Percentiles rank a stretch among this genome's conserved stretches.
Conservation (phyloP, 73 alveolate genomes). For the Blepharisma japonicum region DNA sequence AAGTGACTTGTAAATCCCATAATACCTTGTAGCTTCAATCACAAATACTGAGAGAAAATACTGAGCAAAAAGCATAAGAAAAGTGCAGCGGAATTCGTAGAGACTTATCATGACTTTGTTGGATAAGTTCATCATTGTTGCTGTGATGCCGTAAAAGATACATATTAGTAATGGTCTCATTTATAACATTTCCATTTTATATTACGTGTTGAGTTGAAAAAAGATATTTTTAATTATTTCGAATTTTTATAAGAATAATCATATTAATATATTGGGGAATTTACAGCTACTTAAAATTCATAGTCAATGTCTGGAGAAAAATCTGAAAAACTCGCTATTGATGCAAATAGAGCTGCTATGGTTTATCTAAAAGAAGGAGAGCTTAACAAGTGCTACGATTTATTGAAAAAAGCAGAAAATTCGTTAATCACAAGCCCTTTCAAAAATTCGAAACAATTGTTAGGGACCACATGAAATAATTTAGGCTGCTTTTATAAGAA, state of each 20-base stretch:
- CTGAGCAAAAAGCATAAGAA: not conserved
- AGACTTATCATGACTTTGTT: not conserved
- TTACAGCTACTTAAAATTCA: no score
- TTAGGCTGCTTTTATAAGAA: conserved; percentile 26
- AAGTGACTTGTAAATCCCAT: not conserved
- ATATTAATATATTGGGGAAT: no score
- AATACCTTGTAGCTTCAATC: not conserved
- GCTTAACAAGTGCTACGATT: not conserved
- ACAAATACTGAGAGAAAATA: not conserved
- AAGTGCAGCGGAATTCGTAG: not conserved
- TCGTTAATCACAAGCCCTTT: not conserved
- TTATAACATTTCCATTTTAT: no score
- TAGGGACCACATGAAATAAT: conserved; percentile 17
- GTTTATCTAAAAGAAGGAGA: conserved; percentile 3
- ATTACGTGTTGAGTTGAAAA: no score
- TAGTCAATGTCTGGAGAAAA: no score
- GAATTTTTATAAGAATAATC: no score
- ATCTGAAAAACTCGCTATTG: no score
- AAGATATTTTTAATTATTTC: no score
- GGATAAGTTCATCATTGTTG: conserved; percentile 8
- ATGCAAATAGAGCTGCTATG: conserved; percentile 2
- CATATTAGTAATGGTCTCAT: not conserved
- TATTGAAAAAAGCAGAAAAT: conserved; percentile 16
- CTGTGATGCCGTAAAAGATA: not conserved
- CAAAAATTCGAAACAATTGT: not conserved